phyloP scores from a whole-genome alignment of 148 eudicot species.

The Polygonum maritimum region DNA sequence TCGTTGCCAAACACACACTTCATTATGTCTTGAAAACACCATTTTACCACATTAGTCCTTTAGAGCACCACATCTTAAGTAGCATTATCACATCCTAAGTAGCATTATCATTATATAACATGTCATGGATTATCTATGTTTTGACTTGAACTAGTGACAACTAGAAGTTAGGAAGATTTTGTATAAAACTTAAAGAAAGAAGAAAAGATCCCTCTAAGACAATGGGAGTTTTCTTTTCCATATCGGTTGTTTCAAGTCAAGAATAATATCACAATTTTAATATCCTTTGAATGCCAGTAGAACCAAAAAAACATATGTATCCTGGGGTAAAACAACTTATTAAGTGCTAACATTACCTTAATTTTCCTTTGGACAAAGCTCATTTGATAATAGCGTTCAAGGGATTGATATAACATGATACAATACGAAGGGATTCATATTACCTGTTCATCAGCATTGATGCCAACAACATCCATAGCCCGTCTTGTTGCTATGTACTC shows the following conservation, averaged over 20 bases:
- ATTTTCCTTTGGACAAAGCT: neutral
- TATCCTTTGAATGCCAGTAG: neutral
- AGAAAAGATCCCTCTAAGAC: neutral
- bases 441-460: constrained; percentile 81
- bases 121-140: neutral
- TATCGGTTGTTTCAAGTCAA: neutral
- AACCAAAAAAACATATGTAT: neutral
- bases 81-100: neutral
- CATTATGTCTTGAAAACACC: neutral
- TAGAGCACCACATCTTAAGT: neutral
- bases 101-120: neutral
- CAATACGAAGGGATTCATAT: neutral
- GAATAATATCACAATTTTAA: neutral
- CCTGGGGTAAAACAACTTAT: neutral
- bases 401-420: neutral
- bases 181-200: neutral
- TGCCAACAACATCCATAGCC: constrained; percentile 93
- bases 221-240: neutral
- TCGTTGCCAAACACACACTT: neutral
- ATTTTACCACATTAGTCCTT: neutral
- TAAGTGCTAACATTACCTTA: neutral
- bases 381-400: neutral
- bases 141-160: neutral
- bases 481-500: constrained; percentile 75
- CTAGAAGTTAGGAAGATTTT: neutral